Base-by-base conservation (phyloP, 2,329 filamentous ascomycete genomes). In the Aspergillus aculeatinus region DNA sequence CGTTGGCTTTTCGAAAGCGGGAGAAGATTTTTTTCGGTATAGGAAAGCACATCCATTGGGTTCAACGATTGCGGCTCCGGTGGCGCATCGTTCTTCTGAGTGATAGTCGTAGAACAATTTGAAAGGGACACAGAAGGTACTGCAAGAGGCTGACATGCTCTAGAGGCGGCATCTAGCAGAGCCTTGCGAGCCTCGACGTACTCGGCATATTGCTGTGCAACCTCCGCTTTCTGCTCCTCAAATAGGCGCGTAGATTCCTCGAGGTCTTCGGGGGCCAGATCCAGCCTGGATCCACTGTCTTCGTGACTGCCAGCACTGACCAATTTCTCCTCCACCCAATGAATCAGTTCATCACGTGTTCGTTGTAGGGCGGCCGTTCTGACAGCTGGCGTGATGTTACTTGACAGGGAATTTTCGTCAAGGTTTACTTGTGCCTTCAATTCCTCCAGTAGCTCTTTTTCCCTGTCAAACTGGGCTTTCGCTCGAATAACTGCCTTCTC, bases 251-350 rank as follows among this genome's bases (percentile, higher is more conserved):
- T 65, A 5, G 69, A 68, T 21, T 74, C 67, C 29, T 71, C 70
- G 5, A 74, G 68, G 55, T 72, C 72, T 49, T 73, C 67, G 5
- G 69, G 56, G 11, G 67, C 61, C 5, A 72, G 57, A n/a, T 73
- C 69, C 25, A 70, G 66, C 2, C 70, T 58, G 29, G 67, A 59
- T 27, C 59, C 67, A 35, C 53, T 48, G 39, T 71, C 70, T 25
- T 76, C 74, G 5, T 66, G 66, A 53, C 69, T 68, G 5, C 66
- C 70, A 49, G 70, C 70, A 16, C 64, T 79, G 19, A 77, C 73
- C 50, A 84, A 65, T 48, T 81, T 80, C 47, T 76, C 75, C 65
- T 84, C 81, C 6, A 83, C 75, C 82, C 82, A 84, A 49, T 77
- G 72, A 5, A 83, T 76, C 48, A 84, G 70, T 60, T 82, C 80